phyloP scores from a whole-genome alignment of 305 asterid species.

The Solanum hybrid region DNA sequence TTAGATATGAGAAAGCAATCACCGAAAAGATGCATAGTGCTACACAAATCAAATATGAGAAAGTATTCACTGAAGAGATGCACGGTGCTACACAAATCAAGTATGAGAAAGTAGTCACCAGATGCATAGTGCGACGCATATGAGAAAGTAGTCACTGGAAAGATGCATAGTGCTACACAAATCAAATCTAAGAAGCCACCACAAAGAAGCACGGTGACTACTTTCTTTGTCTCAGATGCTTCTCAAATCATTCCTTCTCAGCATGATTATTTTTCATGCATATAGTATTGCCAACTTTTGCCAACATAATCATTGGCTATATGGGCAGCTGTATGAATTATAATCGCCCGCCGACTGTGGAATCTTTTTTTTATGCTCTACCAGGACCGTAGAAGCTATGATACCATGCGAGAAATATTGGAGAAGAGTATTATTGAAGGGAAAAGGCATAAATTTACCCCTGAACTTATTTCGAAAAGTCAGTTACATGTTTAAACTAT shows the following conservation, averaged over 20 bases:
- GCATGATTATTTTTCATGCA: neutral
- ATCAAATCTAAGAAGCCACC: neutral
- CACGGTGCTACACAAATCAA: neutral
- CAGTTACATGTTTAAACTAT: too few species aligned
- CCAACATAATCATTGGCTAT: neutral
- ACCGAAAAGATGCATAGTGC: neutral
- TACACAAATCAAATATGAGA: neutral
- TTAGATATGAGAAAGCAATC: neutral
- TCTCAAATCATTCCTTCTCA: neutral
- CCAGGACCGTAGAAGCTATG: neutral
- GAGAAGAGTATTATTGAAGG: neutral
- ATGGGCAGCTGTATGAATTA: neutral
- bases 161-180: neutral
- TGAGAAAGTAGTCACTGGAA: neutral
- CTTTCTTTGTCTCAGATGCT: neutral
- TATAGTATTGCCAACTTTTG: neutral
- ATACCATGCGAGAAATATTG: neutral
- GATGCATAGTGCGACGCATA: neutral
- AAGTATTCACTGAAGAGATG: neutral
- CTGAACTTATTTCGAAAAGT: too few species aligned
- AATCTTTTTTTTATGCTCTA: neutral
- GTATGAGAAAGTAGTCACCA: neutral
- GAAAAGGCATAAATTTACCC: too few species aligned
- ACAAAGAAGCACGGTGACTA: neutral
- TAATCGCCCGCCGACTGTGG: neutral